Evolutionary conservation across 805 yeast species (phyloP).

Genomic region (Tetrapisispora fleetii): DNA sequence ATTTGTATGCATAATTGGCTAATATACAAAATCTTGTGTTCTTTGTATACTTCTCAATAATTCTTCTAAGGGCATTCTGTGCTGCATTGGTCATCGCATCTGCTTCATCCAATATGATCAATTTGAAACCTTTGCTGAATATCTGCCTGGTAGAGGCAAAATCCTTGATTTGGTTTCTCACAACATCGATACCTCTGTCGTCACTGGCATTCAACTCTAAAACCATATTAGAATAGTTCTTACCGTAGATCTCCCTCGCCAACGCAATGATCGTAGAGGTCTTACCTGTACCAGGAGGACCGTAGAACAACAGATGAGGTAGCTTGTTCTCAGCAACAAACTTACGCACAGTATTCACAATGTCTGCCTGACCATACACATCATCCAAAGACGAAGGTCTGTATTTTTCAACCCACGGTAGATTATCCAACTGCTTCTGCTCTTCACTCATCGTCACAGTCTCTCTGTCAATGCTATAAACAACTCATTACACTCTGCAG

Average conservation of each 20-base stretch:
- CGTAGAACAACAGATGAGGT: constrained; percentile 90
- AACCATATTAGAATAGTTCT: constrained; percentile 75
- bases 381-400: constrained; percentile 80
- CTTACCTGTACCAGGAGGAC: constrained; percentile 93
- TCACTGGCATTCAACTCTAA: constrained; percentile 93
- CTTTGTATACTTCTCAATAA: constrained; percentile 84
- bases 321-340: constrained; percentile 75
- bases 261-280: constrained; percentile 82
- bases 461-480: too few relatives aligned
- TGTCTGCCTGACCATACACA: constrained; percentile 83
- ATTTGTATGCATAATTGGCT: constrained; percentile 91
- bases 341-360: constrained; percentile 72
- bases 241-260: constrained; percentile 82
- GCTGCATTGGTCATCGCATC: constrained; percentile 89
- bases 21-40: constrained; percentile 92
- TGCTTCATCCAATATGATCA: constrained; percentile 91
- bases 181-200: constrained; percentile 96
- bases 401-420: constrained; percentile 94
- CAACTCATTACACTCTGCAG: too few relatives aligned
- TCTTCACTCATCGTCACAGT: neutral
- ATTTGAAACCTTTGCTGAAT: constrained; percentile 73
- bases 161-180: constrained; percentile 92
- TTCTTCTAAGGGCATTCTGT: constrained; percentile 69
- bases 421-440: constrained; percentile 32
- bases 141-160: constrained; percentile 95